These are phyloP conservation scores for Dendrobium nobile DNA, from an alignment of 106 monocot genomes.

Conservation along the genomic window DNA sequence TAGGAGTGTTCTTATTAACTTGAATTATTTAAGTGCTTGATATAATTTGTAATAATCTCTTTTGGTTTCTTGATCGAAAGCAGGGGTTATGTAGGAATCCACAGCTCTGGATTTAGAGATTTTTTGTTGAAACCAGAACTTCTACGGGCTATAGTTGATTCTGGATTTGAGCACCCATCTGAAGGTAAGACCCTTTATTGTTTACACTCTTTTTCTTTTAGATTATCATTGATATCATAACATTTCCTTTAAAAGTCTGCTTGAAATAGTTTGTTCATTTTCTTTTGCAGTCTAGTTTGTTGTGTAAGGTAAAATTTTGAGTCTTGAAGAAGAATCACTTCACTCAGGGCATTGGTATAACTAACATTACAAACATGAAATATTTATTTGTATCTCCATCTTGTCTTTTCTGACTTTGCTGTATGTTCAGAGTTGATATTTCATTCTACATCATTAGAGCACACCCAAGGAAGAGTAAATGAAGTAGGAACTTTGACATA, in stretches of 20 bases:
- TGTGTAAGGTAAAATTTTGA: neutral
- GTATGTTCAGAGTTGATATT: neutral
- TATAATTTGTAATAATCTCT: neutral
- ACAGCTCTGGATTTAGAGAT: slow-evolving; percentile 98
- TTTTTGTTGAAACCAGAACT: slow-evolving; percentile 98
- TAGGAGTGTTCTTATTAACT: neutral
- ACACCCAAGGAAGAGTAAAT: neutral
- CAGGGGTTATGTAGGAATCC: slow-evolving; percentile 99
- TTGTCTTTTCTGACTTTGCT: neutral
- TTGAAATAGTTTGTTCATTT: neutral
- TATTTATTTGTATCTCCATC: neutral
- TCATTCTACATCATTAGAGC: neutral
- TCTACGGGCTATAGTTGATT: slow-evolving; percentile 96
- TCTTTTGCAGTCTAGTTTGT: neutral
- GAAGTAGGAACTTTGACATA: neutral
- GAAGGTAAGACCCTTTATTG: slow-evolving; percentile 62
- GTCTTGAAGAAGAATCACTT: neutral
- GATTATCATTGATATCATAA: neutral
- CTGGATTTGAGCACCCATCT: slow-evolving; percentile 98
- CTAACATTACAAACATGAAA: neutral
- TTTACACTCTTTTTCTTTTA: neutral
- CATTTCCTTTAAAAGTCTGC: neutral
- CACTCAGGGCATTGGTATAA: neutral
- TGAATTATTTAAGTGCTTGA: neutral
- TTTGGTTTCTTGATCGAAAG: slow-evolving; percentile 1